Percentiles rank a stretch among this genome's conserved stretches.
phyloP scores from a whole-genome alignment of 345 rosid genomes.

The Clausena lansium region DNA sequence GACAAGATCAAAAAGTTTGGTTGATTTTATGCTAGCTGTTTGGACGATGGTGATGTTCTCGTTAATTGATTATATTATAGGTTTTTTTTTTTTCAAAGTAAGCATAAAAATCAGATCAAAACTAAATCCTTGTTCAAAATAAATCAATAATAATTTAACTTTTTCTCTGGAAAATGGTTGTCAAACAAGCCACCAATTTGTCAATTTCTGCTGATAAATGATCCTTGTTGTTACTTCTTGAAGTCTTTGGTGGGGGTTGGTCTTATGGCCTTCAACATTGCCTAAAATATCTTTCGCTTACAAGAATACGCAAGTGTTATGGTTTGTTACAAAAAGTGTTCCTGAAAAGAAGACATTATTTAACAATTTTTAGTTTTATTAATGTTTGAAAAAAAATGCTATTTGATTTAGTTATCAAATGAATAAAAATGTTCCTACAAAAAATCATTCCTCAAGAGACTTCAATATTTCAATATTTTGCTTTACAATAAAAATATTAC shows the following conservation, averaged over 20 bases:
- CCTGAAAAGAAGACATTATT: no score
- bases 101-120: no score
- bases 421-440: background rate
- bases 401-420: background rate
- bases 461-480: background rate
- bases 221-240: background rate
- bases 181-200: background rate
- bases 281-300: no score
- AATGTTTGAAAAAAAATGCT: background rate
- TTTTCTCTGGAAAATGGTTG: no score
- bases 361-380: no score
- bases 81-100: no score
- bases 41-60: background rate
- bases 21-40: background rate
- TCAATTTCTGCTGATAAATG: background rate
- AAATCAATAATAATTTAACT: no score
- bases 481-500: no score
- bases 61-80: no score
- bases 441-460: background rate
- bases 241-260: background rate
- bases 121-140: no score
- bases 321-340: no score
- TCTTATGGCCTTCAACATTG: background rate
- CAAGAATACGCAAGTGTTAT: no score
- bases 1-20: constrained; percentile 5